Evolutionary conservation across 73 alveolate species (phyloP), one percentile per base, ranked within the genome.

Genomic region (Paramecium sonneborni): DNA sequence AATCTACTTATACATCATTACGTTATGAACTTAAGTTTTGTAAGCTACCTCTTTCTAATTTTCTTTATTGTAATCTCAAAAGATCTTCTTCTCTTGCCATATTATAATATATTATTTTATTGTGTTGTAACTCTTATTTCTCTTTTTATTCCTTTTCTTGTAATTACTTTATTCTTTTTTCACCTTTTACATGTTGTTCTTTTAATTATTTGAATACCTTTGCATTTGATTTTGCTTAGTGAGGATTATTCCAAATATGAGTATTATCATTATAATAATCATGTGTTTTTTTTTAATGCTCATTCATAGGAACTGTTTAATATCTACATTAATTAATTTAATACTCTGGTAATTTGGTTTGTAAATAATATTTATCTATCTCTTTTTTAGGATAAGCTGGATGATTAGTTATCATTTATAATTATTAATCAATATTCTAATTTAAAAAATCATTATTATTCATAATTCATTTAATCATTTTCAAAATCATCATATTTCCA

Each of bases 221-320:
- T 4, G 55, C 28, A 79, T 79, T 79, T 44, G 90, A 79, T 24
- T 46, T 79, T 8, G 90, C 90, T 79, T 79, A 46, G 20, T 79
- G 90, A 12, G 44, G 28, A 34, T 79, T 79, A 44, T 79, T 79
- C 90, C 90, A 79, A 79, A 79, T 79, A 79, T 79, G 90, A 5
- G 72, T 41, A 44, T 79, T 79, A 79, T 79, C 90, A 79, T 79
- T 32, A 43, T 79, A 79, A 79, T 79, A 79, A n/a, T 79, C 41
- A 44, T 79, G 72, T 10, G 44, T 79, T 34, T 79, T 79, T 39
- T 43, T 79, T 44, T 79, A 46, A 43, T 24, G 69, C 20, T 79
- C 90, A 23, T 79, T 38, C 15, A 30, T 24, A 24, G 90, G 90
- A 79, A 46, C 90, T 41, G 90, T 79, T 46, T 79, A 28, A 44